Percentiles rank a stretch among this genome's conserved stretches.
Conservation (phyloP, 768 basidiomycete genomes). For the Cystobasidium onofrii region DNA sequence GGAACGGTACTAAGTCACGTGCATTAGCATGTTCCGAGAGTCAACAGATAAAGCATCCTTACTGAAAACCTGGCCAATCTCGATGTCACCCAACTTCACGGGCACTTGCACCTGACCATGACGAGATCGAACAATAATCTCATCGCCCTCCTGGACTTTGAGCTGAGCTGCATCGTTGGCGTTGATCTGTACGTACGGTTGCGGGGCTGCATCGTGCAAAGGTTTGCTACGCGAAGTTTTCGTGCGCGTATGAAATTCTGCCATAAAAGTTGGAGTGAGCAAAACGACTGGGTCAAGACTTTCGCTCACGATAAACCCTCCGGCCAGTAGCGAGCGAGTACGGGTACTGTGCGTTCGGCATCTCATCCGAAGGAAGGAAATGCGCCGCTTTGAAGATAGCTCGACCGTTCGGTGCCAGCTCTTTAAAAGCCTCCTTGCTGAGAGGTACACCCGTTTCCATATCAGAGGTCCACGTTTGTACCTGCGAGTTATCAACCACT, state of each 20-base stretch:
- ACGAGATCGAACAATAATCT: conserved; percentile 32
- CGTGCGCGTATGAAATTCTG: conserved; percentile 37
- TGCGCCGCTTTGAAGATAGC: conserved; percentile 37
- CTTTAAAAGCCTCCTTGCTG: conserved; percentile 31
- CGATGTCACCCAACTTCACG: conserved; percentile 37
- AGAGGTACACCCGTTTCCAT: conserved; percentile 37
- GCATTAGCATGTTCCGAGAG: background rate
- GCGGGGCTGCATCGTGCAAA: conserved; percentile 35
- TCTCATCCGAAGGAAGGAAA: conserved; percentile 33
- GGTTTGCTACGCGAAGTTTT: conserved; percentile 37
- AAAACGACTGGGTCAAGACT: too few species aligned
- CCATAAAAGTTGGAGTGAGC: too few species aligned
- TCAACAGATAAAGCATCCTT: background rate
- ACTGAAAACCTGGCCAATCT: conserved; percentile 36
- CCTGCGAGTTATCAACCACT: too few species aligned
- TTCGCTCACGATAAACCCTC: too few species aligned
- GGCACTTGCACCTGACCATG: conserved; percentile 35
- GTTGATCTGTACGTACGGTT: conserved; percentile 35
- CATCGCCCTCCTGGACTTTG: conserved; percentile 37
- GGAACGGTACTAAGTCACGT: conserved; percentile 40
- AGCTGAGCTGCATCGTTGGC: conserved; percentile 33
- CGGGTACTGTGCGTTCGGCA: conserved; percentile 34
- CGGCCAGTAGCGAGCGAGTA: background rate
- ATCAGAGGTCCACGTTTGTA: conserved; percentile 27
- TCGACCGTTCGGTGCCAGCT: conserved; percentile 36